Conservation (phyloP, 306 rosid species). For the Dalbergia cochinchinensis region DNA sequence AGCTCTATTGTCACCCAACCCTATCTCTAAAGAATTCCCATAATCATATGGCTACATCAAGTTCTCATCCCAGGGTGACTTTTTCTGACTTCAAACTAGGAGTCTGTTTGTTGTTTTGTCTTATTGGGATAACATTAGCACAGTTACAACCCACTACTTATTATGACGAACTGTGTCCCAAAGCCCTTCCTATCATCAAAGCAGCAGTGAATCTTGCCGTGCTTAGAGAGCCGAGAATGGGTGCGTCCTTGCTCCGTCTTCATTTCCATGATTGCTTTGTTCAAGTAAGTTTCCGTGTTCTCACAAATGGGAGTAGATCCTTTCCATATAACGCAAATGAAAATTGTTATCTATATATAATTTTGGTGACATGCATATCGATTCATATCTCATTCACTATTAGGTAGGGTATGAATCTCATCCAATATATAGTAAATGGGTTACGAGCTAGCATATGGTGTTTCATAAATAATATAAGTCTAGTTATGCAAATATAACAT, state of each 20-base stretch:
- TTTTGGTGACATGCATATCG: too few species aligned
- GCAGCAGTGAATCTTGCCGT: conserved; percentile 47
- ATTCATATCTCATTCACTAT: too few species aligned
- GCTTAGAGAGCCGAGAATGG: conserved; percentile 55
- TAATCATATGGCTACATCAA: conserved; percentile 24
- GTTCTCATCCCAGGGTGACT: conserved; percentile 7
- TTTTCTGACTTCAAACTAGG: background rate
- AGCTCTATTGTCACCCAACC: background rate
- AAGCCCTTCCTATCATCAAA: conserved; percentile 48
- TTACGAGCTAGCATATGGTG: too few species aligned
- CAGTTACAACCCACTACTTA: background rate
- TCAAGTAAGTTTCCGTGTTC: conserved; percentile 45
- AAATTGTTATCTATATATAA: too few species aligned
- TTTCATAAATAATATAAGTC: too few species aligned
- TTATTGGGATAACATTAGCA: conserved; percentile 33
- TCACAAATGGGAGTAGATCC: too few species aligned
- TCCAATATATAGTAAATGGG: too few species aligned
- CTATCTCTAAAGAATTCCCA: background rate
- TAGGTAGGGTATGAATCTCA: too few species aligned
- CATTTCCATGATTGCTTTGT: conserved; percentile 74
- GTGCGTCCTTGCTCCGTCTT: conserved; percentile 60
- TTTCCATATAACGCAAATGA: too few species aligned
- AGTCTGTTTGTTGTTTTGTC: conserved; percentile 29
- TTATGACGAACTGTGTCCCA: conserved; percentile 51
- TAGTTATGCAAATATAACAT: too few species aligned